Percentiles rank a stretch among this genome's conserved stretches.
phyloP scores from a whole-genome alignment of 1,139 yeast species.

The Hansenula lynferdii region DNA sequence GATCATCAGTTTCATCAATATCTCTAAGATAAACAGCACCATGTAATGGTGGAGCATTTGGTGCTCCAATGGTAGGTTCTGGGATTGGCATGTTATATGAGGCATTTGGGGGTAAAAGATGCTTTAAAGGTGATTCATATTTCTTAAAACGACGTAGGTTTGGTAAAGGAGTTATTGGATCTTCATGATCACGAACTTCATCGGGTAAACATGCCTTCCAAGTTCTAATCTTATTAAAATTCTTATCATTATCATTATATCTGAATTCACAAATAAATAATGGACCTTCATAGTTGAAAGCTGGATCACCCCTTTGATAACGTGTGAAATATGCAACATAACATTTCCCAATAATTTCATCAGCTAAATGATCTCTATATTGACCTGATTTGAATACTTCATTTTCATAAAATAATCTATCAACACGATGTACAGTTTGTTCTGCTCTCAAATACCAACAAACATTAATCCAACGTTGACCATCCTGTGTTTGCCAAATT shows the following conservation, averaged over 20 bases:
- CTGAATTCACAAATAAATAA: constrained; percentile 94
- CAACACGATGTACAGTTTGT: constrained; percentile 92
- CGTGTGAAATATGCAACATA: constrained; percentile 92
- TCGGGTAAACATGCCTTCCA: constrained; percentile 99
- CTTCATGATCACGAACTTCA: constrained; percentile 83
- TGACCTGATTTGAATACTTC: constrained; percentile 97
- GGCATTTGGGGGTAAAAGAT: constrained; percentile 70
- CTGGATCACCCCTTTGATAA: constrained; percentile 93
- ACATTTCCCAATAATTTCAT: constrained; percentile 88
- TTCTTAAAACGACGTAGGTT: constrained; percentile 61
- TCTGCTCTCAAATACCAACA: constrained; percentile 99
- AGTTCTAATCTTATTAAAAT: constrained; percentile 90
- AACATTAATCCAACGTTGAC: constrained; percentile 83
- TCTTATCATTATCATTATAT: constrained; percentile 85
- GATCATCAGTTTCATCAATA: constrained; percentile 69
- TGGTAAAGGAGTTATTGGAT: constrained; percentile 66
- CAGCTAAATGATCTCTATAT: constrained; percentile 87
- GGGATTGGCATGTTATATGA: constrained; percentile 71
- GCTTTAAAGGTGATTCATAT: constrained; percentile 79
- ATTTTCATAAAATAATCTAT: constrained; percentile 82
- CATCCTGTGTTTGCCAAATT: constrained; percentile 84
- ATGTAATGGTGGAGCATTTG: constrained; percentile 86
- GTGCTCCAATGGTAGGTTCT: constrained; percentile 72
- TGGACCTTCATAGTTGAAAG: constrained; percentile 72
- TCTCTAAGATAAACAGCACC: constrained; percentile 88